A percentile compares a stretch with the other conserved stretches of the same genome.
These are phyloP conservation scores for Quercus gilva DNA, from an alignment of 306 rosid species.

Conservation along the genomic window DNA sequence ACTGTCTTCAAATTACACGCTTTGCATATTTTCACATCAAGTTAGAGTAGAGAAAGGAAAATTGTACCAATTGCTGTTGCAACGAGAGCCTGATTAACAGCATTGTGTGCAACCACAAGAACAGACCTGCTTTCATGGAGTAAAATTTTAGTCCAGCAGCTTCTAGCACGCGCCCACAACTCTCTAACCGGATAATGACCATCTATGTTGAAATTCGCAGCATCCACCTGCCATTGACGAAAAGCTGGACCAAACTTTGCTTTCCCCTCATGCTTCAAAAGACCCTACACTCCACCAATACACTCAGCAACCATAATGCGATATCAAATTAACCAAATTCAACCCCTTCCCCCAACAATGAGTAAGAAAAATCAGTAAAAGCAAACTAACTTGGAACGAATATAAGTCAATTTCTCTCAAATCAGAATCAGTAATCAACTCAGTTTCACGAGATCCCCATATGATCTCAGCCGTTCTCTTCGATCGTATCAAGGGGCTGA, in stretches of 20 bases:
- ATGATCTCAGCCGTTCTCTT: slow-evolving; percentile 91
- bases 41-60: slow-evolving; percentile 28
- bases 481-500: slow-evolving; percentile 74
- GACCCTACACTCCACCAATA: slow-evolving; percentile 55
- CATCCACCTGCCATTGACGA: slow-evolving; percentile 84
- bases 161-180: slow-evolving; percentile 84
- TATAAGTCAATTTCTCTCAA: slow-evolving; percentile 90
- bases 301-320: slow-evolving; percentile 18
- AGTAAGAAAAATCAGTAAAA: not conserved
- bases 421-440: slow-evolving; percentile 55
- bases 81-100: slow-evolving; percentile 98
- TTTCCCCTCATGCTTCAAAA: slow-evolving; percentile 84
- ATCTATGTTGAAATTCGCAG: slow-evolving; percentile 72
- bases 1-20: slow-evolving; percentile 5
- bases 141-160: slow-evolving; percentile 71
- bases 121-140: slow-evolving; percentile 78
- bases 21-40: slow-evolving; percentile 5
- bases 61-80: slow-evolving; percentile 83
- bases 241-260: slow-evolving; percentile 68
- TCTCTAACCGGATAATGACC: slow-evolving; percentile 96
- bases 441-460: slow-evolving; percentile 62
- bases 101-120: slow-evolving; percentile 97
- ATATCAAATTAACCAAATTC: not conserved
- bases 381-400: slow-evolving; percentile 74
- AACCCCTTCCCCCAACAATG: not conserved